A percentile compares a stretch with the other conserved stretches of the same genome.
Evolutionary conservation across 768 basidiomycete genomes (phyloP).

Genomic region (Tylopilus subfusipes): DNA sequence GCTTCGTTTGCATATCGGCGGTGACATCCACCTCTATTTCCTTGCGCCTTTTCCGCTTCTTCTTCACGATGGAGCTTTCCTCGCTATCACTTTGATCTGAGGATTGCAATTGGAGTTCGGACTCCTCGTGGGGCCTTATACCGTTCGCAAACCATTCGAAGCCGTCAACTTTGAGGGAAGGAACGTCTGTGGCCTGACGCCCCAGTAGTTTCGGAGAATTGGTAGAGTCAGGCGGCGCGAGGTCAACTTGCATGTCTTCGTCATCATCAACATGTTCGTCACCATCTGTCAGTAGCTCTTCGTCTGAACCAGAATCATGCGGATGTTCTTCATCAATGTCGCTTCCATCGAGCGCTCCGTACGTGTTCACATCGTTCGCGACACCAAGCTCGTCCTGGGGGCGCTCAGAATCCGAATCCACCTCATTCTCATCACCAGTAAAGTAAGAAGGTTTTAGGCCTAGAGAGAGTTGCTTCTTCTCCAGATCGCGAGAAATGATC

Average conservation of each 20-base stretch:
- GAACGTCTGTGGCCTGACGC: conserved; percentile 4
- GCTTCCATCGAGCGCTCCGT: conserved; percentile 19
- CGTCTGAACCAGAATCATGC: conserved; percentile 12
- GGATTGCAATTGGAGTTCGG: conserved; percentile 32
- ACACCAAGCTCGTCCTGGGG: conserved; percentile 29
- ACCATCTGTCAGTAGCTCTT: conserved; percentile 13
- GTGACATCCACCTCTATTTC: conserved; percentile 79
- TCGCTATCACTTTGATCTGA: conserved; percentile 42
- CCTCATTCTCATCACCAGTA: conserved; percentile 50
- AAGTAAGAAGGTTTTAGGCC: conserved; percentile 89
- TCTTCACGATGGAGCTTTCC: conserved; percentile 38
- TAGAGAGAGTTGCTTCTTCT: conserved; percentile 78
- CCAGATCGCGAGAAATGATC: conserved; percentile 67
- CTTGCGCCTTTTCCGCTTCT: conserved; percentile 64
- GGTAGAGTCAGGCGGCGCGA: not conserved
- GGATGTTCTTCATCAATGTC: conserved; percentile 9
- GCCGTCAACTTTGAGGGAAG: conserved; percentile 53
- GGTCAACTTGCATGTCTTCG: conserved; percentile 23
- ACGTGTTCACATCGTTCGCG: conserved; percentile 27
- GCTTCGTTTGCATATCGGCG: conserved; percentile 79
- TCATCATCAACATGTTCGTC: conserved; percentile 17
- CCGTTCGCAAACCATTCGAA: conserved; percentile 67
- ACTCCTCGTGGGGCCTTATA: conserved; percentile 37
- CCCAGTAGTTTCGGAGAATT: not conserved
- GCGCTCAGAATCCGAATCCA: conserved; percentile 30